Base-by-base conservation (phyloP, 2,329 filamentous ascomycete species). In the Penicillium sp. region DNA sequence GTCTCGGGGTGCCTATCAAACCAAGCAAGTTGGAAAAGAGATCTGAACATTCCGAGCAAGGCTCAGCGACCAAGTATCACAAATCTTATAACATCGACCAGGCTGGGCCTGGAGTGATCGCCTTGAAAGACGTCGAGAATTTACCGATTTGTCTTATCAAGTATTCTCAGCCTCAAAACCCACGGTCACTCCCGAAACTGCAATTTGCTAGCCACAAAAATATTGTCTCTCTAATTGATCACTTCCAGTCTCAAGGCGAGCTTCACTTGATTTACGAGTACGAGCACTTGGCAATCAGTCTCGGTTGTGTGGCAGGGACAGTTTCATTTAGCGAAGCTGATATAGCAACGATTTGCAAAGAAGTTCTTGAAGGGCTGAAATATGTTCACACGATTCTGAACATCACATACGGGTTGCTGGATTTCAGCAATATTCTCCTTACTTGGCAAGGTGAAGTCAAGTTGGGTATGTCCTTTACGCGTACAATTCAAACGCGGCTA, bases 281-380 rank as follows among this genome's bases (percentile, higher is more conserved):
- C 20, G 28, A 40, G 30, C 41, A 44, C 26, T 15, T 44, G 14
- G 37, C 41, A 15, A 40, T 44, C 11, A 30, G 30, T 16, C 30
- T 44, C 16, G 42, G 37, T n/a, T 34, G 33, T 22, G 26, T 32
- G 7, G 34, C 30, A 23, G 37, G 30, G 9, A 34, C 12, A 3
- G 37, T 41, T 9, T 10, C 31, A 5, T 44, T 41, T 22, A 41
- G 25, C 15, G 37, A 44, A 31, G 37, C 37, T 6, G 37, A 41
- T 12, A 38, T 44, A 18, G 42, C 42, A 10, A 44, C 42, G 22
- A 23, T 44, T 25, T 41, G 38, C 32, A 45, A 17, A 36, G 42
- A 45, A 22, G 13, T 41, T 12, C 38, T 45, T 7, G 18, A 35
- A 12, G 42, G 33, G 6, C 30, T 45, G 10, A 9, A 28, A 16